Evolutionary conservation across 495 filamentous ascomycete species (phyloP).

Genomic region (Penicillium manginii): DNA sequence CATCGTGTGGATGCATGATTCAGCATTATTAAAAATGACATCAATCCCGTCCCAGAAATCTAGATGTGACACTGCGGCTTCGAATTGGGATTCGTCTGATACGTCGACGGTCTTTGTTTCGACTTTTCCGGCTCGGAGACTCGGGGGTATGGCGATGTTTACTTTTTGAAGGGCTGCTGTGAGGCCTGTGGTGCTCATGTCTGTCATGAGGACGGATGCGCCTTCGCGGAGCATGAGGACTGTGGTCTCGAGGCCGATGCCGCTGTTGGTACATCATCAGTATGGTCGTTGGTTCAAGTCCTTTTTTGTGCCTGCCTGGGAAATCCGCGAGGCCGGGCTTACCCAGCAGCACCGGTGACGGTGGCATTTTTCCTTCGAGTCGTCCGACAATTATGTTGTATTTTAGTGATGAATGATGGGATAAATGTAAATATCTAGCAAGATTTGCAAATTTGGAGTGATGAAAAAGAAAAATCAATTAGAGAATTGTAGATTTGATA

Average conservation of each 20-base stretch:
- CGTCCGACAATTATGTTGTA: slow-evolving; percentile 51
- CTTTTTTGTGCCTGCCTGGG: background rate
- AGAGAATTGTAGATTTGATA: background rate
- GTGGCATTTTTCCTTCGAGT: slow-evolving; percentile 89
- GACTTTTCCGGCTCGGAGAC: slow-evolving; percentile 52
- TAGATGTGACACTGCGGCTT: slow-evolving; percentile 68
- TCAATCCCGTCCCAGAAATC: slow-evolving; percentile 92
- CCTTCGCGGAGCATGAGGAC: slow-evolving; percentile 92
- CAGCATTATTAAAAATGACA: slow-evolving; percentile 98
- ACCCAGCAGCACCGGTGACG: slow-evolving; percentile 91
- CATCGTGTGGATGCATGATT: slow-evolving; percentile 93
- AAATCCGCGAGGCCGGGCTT: slow-evolving; percentile 25
- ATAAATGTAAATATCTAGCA: background rate
- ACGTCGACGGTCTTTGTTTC: slow-evolving; percentile 56
- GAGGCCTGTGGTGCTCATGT: slow-evolving; percentile 74
- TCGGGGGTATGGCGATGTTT: slow-evolving; percentile 57
- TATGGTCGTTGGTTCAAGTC: background rate
- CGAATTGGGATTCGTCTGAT: slow-evolving; percentile 72
- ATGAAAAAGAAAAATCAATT: background rate
- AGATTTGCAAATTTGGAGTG: background rate
- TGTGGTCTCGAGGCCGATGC: slow-evolving; percentile 91
- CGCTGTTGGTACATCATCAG: slow-evolving; percentile 51
- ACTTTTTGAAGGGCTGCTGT: slow-evolving; percentile 69
- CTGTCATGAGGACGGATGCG: slow-evolving; percentile 81
- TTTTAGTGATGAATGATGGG: background rate